These are phyloP conservation scores for Aspergillus felis DNA, from an alignment of 2,329 filamentous ascomycete genomes.

Conservation along the genomic window DNA sequence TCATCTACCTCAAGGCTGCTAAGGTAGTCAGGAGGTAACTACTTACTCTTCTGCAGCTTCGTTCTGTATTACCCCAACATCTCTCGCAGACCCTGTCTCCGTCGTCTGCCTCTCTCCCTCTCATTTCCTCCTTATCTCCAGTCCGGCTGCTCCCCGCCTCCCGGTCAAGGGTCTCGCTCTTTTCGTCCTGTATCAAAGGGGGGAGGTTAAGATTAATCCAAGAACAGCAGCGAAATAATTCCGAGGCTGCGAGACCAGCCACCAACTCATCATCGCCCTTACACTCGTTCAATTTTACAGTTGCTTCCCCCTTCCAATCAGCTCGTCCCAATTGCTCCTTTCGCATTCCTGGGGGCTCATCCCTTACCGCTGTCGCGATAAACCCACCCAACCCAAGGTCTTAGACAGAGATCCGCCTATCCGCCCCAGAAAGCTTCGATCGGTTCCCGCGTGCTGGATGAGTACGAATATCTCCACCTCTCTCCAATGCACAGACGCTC, in stretches of 20 bases:
- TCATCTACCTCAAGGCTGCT: neutral
- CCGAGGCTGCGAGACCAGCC: constrained; percentile 3
- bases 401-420: constrained; percentile 5
- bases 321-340: constrained; percentile 4
- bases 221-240: neutral
- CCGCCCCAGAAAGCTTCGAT: constrained; percentile 7
- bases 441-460: constrained; percentile 31
- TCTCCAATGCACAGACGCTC: constrained; percentile 46
- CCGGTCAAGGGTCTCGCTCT: neutral
- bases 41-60: neutral
- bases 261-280: neutral
- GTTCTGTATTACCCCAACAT: neutral
- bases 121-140: neutral
- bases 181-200: constrained; percentile 2
- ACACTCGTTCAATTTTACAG: neutral
- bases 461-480: constrained; percentile 30
- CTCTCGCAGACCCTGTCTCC: neutral
- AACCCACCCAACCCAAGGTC: constrained; percentile 5
- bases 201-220: neutral
- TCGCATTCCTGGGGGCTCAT: constrained; percentile 11
- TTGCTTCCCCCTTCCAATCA: neutral
- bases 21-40: neutral
- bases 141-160: neutral
- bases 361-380: constrained; percentile 12
- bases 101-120: neutral